Percentiles rank a stretch among this genome's conserved stretches.
Conservation (phyloP, 2,329 filamentous ascomycete genomes). For the Aspergillus sp. region DNA sequence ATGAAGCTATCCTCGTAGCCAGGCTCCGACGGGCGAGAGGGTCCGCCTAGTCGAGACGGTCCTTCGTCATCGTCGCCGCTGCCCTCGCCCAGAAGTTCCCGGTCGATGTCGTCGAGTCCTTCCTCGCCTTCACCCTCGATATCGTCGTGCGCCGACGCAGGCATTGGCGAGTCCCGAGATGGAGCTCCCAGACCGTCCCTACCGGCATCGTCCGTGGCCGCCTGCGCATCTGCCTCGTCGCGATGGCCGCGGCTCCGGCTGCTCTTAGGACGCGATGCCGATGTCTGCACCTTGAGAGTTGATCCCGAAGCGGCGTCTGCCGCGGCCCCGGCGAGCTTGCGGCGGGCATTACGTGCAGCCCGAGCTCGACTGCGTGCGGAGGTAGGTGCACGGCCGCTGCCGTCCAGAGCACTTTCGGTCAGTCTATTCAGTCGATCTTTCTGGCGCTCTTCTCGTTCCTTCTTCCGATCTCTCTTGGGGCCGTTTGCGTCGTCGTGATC, state of each 20-base stretch:
- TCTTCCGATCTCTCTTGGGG: slow-evolving; percentile 38
- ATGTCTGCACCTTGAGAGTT: slow-evolving; percentile 18
- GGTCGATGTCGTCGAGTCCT: slow-evolving; percentile 37
- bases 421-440: slow-evolving; percentile 26
- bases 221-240: slow-evolving; percentile 13
- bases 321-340: slow-evolving; percentile 25
- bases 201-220: slow-evolving; percentile 5
- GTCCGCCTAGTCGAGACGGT: slow-evolving; percentile 12
- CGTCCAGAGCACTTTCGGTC: slow-evolving; percentile 16
- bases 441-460: slow-evolving; percentile 39
- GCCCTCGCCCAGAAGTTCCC: slow-evolving; percentile 37
- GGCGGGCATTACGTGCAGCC: slow-evolving; percentile 29
- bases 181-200: slow-evolving; percentile 24
- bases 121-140: slow-evolving; percentile 37
- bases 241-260: slow-evolving; percentile 23
- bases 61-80: slow-evolving; percentile 37
- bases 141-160: slow-evolving; percentile 18
- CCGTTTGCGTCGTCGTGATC: slow-evolving; percentile 44
- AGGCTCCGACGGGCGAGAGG: slow-evolving; percentile 20
- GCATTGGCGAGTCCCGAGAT: slow-evolving; percentile 22
- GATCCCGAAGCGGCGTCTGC: slow-evolving; percentile 23
- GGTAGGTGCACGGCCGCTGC: slow-evolving; percentile 19
- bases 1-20: slow-evolving; percentile 29
- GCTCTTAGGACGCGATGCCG: slow-evolving; percentile 26
- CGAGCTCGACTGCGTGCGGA: slow-evolving; percentile 22